Evolutionary conservation across 257 asterid species (phyloP).

Genomic region (Dorcoceras hygrometricum): DNA sequence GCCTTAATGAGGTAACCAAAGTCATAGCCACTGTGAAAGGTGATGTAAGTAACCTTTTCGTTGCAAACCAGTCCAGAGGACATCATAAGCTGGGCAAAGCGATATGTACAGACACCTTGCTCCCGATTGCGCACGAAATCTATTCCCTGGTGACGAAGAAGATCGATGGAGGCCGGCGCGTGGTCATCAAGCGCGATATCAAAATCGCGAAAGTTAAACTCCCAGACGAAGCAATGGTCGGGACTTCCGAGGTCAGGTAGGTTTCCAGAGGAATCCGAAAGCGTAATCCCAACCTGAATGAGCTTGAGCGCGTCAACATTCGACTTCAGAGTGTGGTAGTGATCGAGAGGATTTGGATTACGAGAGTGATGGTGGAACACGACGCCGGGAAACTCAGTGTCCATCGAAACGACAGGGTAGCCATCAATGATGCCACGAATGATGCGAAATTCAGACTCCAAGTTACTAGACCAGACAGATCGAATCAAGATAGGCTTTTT

Average conservation of each 20-base stretch:
- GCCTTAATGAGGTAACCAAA: slow-evolving; percentile 52
- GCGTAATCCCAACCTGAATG: slow-evolving; percentile 74
- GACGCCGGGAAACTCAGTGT: slow-evolving; percentile 71
- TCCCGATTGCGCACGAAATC: slow-evolving; percentile 41
- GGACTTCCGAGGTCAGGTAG: slow-evolving; percentile 52
- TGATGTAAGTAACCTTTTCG: slow-evolving; percentile 43
- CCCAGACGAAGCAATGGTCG: slow-evolving; percentile 53
- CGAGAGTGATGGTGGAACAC: slow-evolving; percentile 39
- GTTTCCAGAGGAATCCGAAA: slow-evolving; percentile 61
- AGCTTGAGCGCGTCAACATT: slow-evolving; percentile 68
- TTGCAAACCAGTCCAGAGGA: slow-evolving; percentile 49
- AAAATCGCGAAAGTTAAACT: slow-evolving; percentile 55
- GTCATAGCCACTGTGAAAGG: slow-evolving; percentile 58
- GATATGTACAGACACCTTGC: slow-evolving; percentile 37
- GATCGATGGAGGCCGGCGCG: slow-evolving; percentile 43
- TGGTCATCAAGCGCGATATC: slow-evolving; percentile 43
- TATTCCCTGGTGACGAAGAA: slow-evolving; percentile 40
- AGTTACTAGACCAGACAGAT: slow-evolving; percentile 48
- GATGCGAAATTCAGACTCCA: slow-evolving; percentile 42
- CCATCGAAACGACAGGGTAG: slow-evolving; percentile 50
- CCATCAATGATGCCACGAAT: slow-evolving; percentile 39
- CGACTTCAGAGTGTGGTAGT: slow-evolving; percentile 53
- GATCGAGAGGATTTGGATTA: slow-evolving; percentile 23
- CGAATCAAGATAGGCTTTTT: slow-evolving; percentile 34
- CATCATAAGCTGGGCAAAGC: slow-evolving; percentile 50